These are phyloP conservation scores for Cyclotella sp. DNA, from an alignment of 108 stramenopile species.

Conservation along the genomic window DNA sequence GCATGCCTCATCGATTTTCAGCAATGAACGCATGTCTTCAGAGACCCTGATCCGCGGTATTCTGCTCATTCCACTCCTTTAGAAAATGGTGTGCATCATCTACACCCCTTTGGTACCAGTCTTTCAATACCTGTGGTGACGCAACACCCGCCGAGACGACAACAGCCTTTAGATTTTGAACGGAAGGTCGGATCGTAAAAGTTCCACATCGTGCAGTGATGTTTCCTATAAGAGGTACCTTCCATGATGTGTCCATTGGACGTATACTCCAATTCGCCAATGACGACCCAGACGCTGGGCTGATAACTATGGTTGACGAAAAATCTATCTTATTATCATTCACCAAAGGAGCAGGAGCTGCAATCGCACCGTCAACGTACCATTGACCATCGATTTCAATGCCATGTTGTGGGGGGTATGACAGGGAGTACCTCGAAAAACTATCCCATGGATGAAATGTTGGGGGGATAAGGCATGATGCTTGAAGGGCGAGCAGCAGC, in stretches of 20 bases:
- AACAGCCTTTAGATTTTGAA: conserved; percentile 59
- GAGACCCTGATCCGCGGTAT: too few species aligned
- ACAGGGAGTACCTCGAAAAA: conserved; percentile 18
- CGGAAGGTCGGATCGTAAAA: conserved; percentile 51
- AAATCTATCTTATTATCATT: conserved; percentile 28
- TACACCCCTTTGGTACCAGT: conserved; percentile 60
- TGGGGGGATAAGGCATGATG: conserved; percentile 66
- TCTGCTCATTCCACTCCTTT: conserved; percentile 8
- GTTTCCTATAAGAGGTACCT: conserved; percentile 33
- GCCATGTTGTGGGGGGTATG: conserved; percentile 61
- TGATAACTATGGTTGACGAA: conserved; percentile 43
- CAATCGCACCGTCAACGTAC: conserved; percentile 68
- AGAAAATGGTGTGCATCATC: conserved; percentile 42
- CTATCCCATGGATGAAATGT: conserved; percentile 67
- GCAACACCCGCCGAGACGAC: conserved; percentile 53
- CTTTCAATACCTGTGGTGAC: conserved; percentile 41
- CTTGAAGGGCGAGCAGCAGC: conserved; percentile 48
- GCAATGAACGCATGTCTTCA: too few species aligned
- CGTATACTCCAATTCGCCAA: conserved; percentile 34
- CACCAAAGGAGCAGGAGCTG: conserved; percentile 63
- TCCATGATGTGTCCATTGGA: conserved; percentile 50
- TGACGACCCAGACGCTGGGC: conserved; percentile 51
- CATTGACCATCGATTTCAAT: conserved; percentile 50
- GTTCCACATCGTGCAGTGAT: conserved; percentile 38
- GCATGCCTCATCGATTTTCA: too few species aligned